Evolutionary conservation across 352 stramenopile species (phyloP).

Genomic region (Phytophthora cryptogea): DNA sequence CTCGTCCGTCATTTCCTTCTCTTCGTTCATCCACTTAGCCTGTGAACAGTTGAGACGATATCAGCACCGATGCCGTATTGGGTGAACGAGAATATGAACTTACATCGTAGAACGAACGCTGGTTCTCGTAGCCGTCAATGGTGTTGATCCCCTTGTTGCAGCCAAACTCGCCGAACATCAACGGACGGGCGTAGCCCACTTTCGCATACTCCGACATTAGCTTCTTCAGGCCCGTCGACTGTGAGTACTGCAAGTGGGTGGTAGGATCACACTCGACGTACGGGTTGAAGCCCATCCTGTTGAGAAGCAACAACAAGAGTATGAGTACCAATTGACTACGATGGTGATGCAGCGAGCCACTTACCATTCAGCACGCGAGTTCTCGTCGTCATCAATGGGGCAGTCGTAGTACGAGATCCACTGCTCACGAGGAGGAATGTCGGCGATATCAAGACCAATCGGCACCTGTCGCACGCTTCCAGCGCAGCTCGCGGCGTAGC

Average conservation of each 20-base stretch:
- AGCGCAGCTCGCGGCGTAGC: slow-evolving; percentile 52
- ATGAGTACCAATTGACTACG: background rate
- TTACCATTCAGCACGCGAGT: slow-evolving; percentile 57
- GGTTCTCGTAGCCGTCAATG: slow-evolving; percentile 68
- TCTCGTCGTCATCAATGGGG: slow-evolving; percentile 52
- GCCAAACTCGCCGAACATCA: slow-evolving; percentile 83
- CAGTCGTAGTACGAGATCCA: slow-evolving; percentile 75
- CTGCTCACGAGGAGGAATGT: slow-evolving; percentile 52
- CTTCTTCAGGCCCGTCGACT: slow-evolving; percentile 61
- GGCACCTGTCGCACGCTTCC: slow-evolving; percentile 53
- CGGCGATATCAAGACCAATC: slow-evolving; percentile 67
- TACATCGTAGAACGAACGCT: slow-evolving; percentile 66
- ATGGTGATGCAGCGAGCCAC: background rate
- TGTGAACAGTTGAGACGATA: slow-evolving; percentile 1
- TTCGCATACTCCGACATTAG: slow-evolving; percentile 65
- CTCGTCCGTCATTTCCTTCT: slow-evolving; percentile 64
- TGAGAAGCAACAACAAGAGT: background rate
- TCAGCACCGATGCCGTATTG: background rate
- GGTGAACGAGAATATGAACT: slow-evolving; percentile 4
- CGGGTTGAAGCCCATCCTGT: slow-evolving; percentile 54
- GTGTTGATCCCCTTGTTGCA: slow-evolving; percentile 74
- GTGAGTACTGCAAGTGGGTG: slow-evolving; percentile 52
- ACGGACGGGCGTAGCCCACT: slow-evolving; percentile 50
- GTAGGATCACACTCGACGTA: slow-evolving; percentile 65
- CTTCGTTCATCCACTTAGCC: slow-evolving; percentile 81